Evolutionary conservation across 495 filamentous ascomycete species (phyloP).

Genomic region (Lasiosphaeriaceae sp.): DNA sequence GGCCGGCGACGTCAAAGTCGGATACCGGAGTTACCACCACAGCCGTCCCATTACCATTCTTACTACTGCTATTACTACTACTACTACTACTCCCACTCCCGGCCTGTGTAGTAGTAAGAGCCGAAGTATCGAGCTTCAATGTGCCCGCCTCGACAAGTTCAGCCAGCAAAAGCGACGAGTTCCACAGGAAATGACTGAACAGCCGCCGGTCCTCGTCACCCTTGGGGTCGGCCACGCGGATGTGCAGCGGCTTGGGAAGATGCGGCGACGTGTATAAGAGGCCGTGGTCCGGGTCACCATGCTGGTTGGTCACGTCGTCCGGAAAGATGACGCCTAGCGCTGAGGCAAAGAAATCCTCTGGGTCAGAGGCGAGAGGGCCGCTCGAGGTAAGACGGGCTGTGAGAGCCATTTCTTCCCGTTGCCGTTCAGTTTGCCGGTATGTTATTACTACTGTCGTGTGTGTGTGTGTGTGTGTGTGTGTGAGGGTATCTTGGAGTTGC

Average conservation of each 20-base stretch:
- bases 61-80: neutral
- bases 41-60: neutral
- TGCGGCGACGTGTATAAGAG: constrained; percentile 64
- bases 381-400: constrained; percentile 32
- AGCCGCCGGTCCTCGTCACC: constrained; percentile 56
- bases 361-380: constrained; percentile 15
- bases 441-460: too few species aligned
- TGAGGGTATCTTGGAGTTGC: too few species aligned
- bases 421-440: too few species aligned
- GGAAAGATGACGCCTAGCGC: constrained; percentile 70
- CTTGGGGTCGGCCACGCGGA: constrained; percentile 53
- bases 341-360: constrained; percentile 63
- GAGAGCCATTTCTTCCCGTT: constrained; percentile 34
- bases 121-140: constrained; percentile 18
- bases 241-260: constrained; percentile 39
- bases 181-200: constrained; percentile 87
- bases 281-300: constrained; percentile 65
- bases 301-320: constrained; percentile 67
- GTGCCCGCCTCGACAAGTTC: constrained; percentile 58
- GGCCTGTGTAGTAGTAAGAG: neutral
- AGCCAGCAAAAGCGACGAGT: constrained; percentile 67
- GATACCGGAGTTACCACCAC: neutral
- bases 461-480: too few species aligned
- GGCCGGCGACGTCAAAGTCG: constrained; percentile 33
- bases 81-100: neutral